Evolutionary conservation across 2,329 filamentous ascomycete genomes (phyloP), one percentile per base, ranked within the genome.

Genomic region (Phialophora macrospora): DNA sequence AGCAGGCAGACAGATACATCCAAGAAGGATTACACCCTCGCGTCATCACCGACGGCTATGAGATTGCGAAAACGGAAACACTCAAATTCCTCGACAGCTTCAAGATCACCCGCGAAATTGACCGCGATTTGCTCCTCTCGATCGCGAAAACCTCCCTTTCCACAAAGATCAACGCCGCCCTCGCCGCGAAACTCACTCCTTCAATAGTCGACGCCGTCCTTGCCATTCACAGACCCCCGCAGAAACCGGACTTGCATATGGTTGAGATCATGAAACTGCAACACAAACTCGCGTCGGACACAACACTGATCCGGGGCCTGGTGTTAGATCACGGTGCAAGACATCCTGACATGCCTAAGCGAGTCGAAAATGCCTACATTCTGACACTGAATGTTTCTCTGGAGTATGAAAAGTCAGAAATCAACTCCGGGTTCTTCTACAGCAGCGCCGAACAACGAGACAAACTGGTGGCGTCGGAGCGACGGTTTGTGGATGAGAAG

Each of bases 221-320:
- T 64, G 87, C 95, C 70, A 99, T 99, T 78, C 93, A 97, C 83
- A 86, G 93, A 78, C 83, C 91, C 20, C 92, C 92, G 28, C 88
- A 87, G 69, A 98, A 98, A 83, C 96, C 96, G 63, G 95, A 99
- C 80, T 81, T 99, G 75, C 94, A 98, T 83, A 99, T 99, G 95
- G 86, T 99, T 72, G 95, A 99, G 81, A 98, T 99, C 74, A 99
- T 99, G 95, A 98, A 96, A 79, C 98, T 99, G 94, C 95, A 99
- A 82, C 95, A 99, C 83, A 91, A 94, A 73, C 93, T 92, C 60
- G 93, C 94, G 65, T 92, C 95, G 34, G 95, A 99, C 79, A 99
- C 95, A 64, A 93, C 97, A 79, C 87, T 99, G 66, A 97, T 99
- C 78, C 88, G 91, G 71, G 95, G 95, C 66, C 84, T 99, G 65